phyloP scores from a whole-genome alignment of 1,284 basidiomycete genomes.

The Ceratobasidium theobromae region DNA sequence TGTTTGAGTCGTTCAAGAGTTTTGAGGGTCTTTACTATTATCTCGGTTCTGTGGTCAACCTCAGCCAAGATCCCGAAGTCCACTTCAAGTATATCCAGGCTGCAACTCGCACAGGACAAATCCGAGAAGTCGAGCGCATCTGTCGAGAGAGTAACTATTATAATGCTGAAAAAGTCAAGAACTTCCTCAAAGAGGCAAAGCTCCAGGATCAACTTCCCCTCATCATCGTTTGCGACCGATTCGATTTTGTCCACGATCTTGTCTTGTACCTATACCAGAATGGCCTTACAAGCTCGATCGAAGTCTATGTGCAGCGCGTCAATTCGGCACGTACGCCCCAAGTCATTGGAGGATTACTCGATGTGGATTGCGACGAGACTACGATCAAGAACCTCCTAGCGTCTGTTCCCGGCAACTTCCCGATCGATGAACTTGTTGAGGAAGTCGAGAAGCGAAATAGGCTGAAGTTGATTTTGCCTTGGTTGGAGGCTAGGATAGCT shows the following conservation, averaged over 20 bases:
- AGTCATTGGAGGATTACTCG: constrained; percentile 94
- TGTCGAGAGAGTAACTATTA: constrained; percentile 97
- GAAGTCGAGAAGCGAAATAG: constrained; percentile 97
- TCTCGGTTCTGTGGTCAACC: constrained; percentile 95
- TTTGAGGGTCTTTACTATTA: constrained; percentile 99
- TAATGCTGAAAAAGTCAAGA: constrained; percentile 99
- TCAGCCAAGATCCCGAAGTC: constrained; percentile 94
- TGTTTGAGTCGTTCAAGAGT: constrained; percentile 98
- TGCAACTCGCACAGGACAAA: constrained; percentile 96
- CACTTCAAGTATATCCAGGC: constrained; percentile 99
- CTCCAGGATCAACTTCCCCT: constrained; percentile 95
- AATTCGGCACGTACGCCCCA: constrained; percentile 98
- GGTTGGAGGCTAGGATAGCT: constrained; percentile 92
- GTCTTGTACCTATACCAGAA: constrained; percentile 99
- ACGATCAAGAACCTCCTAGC: constrained; percentile 93
- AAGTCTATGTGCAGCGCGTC: constrained; percentile 98
- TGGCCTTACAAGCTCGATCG: constrained; percentile 94
- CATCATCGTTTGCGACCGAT: constrained; percentile 99
- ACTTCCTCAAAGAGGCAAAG: constrained; percentile 99
- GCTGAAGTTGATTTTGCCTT: constrained; percentile 95
- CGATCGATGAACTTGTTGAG: constrained; percentile 95
- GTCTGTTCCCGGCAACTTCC: constrained; percentile 96
- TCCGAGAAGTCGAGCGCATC: constrained; percentile 98
- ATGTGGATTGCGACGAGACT: constrained; percentile 97
- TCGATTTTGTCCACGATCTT: constrained; percentile 99